phyloP scores from a whole-genome alignment of 2,329 filamentous ascomycete species.

The Sarocladium oryzae region DNA sequence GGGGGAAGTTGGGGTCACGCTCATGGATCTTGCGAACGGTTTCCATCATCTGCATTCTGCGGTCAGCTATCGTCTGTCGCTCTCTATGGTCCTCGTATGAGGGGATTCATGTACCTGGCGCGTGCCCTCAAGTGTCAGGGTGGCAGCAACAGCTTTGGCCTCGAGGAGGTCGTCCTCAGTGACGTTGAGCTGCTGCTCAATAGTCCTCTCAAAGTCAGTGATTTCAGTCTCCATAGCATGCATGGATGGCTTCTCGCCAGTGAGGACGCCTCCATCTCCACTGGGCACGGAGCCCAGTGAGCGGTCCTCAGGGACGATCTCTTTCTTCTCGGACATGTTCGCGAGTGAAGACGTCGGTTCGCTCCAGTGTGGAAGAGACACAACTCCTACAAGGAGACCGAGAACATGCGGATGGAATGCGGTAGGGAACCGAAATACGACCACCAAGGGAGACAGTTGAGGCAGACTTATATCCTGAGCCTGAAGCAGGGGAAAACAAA shows the following conservation, averaged over 20 bases:
- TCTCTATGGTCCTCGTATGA: no score
- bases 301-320: background rate
- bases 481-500: background rate
- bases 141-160: constrained; percentile 31
- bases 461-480: background rate
- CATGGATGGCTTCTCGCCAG: background rate
- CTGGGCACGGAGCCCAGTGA: background rate
- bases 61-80: no score
- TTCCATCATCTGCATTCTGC: constrained; percentile 15
- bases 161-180: constrained; percentile 39
- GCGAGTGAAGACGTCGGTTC: background rate
- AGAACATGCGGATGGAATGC: background rate
- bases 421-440: no score
- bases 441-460: background rate
- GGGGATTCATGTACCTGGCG: constrained; percentile 24
- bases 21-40: constrained; percentile 20
- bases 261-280: background rate
- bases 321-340: background rate
- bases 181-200: constrained; percentile 21
- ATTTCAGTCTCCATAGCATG: background rate
- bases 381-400: background rate
- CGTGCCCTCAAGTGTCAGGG: constrained; percentile 27
- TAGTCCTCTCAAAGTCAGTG: background rate
- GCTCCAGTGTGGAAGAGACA: background rate
- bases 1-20: constrained; percentile 22